A percentile compares a stretch with the other conserved stretches of the same genome.
These are phyloP conservation scores for Acacia pycnantha DNA, from an alignment of 331 rosid genomes.

Conservation along the genomic window DNA sequence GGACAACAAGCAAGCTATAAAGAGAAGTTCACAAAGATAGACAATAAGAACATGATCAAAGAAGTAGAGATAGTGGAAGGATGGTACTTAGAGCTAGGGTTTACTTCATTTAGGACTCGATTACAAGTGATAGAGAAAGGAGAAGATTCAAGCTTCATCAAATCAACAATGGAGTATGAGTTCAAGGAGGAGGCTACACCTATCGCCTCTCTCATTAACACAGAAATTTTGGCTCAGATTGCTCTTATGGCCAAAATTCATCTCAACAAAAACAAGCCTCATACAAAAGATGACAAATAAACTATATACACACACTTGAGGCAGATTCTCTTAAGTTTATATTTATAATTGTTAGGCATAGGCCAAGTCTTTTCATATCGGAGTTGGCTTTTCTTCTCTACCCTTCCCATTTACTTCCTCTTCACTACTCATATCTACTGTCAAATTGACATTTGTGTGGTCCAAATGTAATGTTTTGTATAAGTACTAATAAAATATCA, in stretches of 20 bases:
- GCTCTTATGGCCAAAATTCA: slow-evolving; percentile 27
- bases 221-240: slow-evolving; percentile 27
- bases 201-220: slow-evolving; percentile 27
- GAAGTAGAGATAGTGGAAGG: slow-evolving; percentile 47
- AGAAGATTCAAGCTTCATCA: slow-evolving; percentile 41
- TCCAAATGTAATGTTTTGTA: too few species aligned
- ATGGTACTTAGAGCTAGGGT: slow-evolving; percentile 59
- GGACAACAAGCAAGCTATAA: slow-evolving; percentile 23
- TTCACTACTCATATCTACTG: too few species aligned
- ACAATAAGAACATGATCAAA: slow-evolving; percentile 40
- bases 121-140: slow-evolving; percentile 47
- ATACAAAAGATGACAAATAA: neutral
- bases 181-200: slow-evolving; percentile 64
- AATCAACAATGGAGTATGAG: slow-evolving; percentile 53
- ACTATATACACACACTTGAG: too few species aligned
- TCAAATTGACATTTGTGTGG: too few species aligned
- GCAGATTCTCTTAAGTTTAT: too few species aligned
- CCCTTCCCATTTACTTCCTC: too few species aligned
- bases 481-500: too few species aligned
- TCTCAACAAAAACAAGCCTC: slow-evolving; percentile 30
- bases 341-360: too few species aligned
- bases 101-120: slow-evolving; percentile 42
- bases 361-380: too few species aligned
- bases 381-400: too few species aligned
- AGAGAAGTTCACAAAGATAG: slow-evolving; percentile 66